Conservation (phyloP, 2,329 filamentous ascomycete species). For the Parafenestella ontariensis region DNA sequence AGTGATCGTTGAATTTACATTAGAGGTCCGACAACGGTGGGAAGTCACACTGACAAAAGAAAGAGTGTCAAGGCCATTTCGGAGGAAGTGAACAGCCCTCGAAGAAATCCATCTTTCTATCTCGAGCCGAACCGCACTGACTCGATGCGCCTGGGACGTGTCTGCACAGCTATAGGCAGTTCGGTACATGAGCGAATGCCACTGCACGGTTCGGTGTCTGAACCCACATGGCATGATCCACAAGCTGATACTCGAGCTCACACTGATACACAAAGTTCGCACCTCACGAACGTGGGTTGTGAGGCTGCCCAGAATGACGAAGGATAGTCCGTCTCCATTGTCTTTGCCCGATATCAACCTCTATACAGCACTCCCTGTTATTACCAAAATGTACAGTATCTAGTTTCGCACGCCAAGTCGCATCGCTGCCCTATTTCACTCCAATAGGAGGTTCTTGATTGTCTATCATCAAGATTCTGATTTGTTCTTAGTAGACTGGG, state of each 20-base stretch:
- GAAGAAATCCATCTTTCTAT: not conserved
- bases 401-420: too few relatives aligned
- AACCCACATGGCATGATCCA: not conserved
- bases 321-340: too few relatives aligned
- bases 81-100: not conserved
- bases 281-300: not conserved
- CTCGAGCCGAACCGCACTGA: too few relatives aligned
- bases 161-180: not conserved
- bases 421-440: too few relatives aligned
- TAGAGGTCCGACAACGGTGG: not conserved
- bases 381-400: not conserved
- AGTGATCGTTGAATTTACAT: not conserved
- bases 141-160: not conserved
- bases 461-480: too few relatives aligned
- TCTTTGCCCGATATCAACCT: too few relatives aligned
- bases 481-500: too few relatives aligned
- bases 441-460: too few relatives aligned
- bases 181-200: not conserved
- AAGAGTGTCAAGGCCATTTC: not conserved
- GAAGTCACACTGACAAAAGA: not conserved
- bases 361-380: not conserved
- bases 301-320: not conserved
- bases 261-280: not conserved
- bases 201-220: not conserved
- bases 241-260: too few relatives aligned